Evolutionary conservation across 1,284 basidiomycete genomes (phyloP).

Genomic region (Ustilago tritici): DNA sequence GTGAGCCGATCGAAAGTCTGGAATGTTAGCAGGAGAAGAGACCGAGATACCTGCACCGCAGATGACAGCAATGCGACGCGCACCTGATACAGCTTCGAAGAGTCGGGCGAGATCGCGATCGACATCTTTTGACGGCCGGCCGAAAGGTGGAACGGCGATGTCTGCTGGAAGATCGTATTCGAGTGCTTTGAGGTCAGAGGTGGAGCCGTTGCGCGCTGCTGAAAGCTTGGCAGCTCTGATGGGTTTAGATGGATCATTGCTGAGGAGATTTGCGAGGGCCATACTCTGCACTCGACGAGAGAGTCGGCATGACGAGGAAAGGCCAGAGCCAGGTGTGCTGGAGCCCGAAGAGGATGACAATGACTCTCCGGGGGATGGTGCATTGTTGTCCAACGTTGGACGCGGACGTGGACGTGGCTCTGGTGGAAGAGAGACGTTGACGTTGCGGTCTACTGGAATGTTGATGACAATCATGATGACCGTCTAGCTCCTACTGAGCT

Average conservation of each 20-base stretch:
- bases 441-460: conserved; percentile 24
- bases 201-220: conserved; percentile 14
- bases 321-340: conserved; percentile 13
- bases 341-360: conserved; percentile 23
- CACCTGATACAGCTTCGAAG: conserved; percentile 76
- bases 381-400: conserved; percentile 11
- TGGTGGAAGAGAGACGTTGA: conserved; percentile 42
- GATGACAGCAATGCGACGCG: conserved; percentile 84
- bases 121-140: conserved; percentile 40
- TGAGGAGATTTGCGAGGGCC: conserved; percentile 35
- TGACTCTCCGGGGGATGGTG: conserved; percentile 9
- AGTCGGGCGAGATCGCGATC: conserved; percentile 64
- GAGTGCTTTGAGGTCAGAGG: conserved; percentile 51
- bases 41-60: conserved; percentile 91
- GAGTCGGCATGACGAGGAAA: conserved; percentile 38
- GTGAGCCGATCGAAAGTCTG: conserved; percentile 87
- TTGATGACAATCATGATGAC: conserved; percentile 45
- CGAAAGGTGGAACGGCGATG: conserved; percentile 51
- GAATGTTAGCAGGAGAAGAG: conserved; percentile 82
- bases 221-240: not conserved
- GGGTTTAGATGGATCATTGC: conserved; percentile 21
- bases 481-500: not conserved
- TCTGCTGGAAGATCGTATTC: conserved; percentile 54
- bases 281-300: conserved; percentile 47
- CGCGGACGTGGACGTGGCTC: conserved; percentile 37